A percentile compares a stretch with the other conserved stretches of the same genome.
phyloP scores from a whole-genome alignment of 306 rosid species.

The Cercis canadensis region DNA sequence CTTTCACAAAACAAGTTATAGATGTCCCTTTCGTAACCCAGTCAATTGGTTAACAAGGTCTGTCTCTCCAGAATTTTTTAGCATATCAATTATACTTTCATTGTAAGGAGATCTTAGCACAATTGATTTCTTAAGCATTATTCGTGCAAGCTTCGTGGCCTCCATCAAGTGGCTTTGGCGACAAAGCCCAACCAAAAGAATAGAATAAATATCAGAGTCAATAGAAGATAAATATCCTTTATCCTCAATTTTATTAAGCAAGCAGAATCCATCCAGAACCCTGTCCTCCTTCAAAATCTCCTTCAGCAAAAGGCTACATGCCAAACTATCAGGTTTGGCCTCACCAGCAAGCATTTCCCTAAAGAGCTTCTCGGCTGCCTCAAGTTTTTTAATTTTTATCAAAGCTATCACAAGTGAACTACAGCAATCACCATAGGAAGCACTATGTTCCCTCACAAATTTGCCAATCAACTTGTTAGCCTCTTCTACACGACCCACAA shows the following conservation, averaged over 20 bases:
- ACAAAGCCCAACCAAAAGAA: conserved; percentile 73
- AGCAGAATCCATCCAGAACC: conserved; percentile 60
- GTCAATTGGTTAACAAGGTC: conserved; percentile 55
- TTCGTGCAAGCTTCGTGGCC: conserved; percentile 62
- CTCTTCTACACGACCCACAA: conserved; percentile 58
- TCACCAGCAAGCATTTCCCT: conserved; percentile 63
- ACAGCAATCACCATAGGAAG: conserved; percentile 64
- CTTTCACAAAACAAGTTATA: conserved; percentile 7
- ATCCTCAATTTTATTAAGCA: conserved; percentile 69
- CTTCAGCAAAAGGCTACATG: conserved; percentile 68
- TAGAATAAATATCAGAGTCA: conserved; percentile 65
- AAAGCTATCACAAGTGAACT: conserved; percentile 73
- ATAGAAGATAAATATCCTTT: conserved; percentile 55
- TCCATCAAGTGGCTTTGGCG: conserved; percentile 50
- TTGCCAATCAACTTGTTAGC: conserved; percentile 64
- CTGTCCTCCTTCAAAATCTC: conserved; percentile 59
- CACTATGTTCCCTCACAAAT: conserved; percentile 53
- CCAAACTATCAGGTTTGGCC: conserved; percentile 63
- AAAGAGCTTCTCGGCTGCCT: conserved; percentile 75
- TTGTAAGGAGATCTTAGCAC: conserved; percentile 44
- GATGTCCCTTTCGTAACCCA: conserved; percentile 15
- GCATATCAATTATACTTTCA: conserved; percentile 45
- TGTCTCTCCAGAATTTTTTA: conserved; percentile 57
- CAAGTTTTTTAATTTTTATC: conserved; percentile 47
- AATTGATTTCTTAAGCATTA: conserved; percentile 73